These are phyloP conservation scores for Conringia planisiliqua DNA, from an alignment of 345 rosid species.

Conservation along the genomic window DNA sequence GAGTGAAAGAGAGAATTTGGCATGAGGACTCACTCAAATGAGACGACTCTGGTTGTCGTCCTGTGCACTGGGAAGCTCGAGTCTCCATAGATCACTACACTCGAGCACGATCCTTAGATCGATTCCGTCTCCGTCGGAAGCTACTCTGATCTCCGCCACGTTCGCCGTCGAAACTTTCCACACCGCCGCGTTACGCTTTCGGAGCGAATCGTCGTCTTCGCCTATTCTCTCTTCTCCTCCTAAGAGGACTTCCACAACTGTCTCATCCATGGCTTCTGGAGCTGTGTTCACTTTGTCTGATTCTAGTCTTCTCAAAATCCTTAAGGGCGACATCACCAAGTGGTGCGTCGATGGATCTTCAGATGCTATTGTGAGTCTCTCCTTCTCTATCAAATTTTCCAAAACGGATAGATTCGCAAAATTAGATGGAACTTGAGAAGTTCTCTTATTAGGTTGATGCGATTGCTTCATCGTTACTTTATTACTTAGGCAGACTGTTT, in stretches of 20 bases:
- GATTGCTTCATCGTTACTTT: neutral
- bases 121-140: neutral
- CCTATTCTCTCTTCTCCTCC: neutral
- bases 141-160: neutral
- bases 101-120: neutral
- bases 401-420: neutral
- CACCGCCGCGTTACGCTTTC: neutral
- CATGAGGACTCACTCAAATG: constrained; percentile 5
- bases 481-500: neutral
- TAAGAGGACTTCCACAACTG: neutral
- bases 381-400: neutral
- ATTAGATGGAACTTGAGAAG: neutral
- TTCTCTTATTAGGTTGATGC: no score
- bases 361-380: constrained; percentile 69
- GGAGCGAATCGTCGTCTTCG: neutral
- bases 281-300: constrained; percentile 51
- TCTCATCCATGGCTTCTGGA: constrained; percentile 43
- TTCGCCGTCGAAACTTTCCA: neutral
- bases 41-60: constrained; percentile 13
- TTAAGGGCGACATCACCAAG: constrained; percentile 75
- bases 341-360: constrained; percentile 76
- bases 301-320: constrained; percentile 50
- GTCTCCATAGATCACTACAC: neutral
- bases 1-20: neutral
- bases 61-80: constrained; percentile 1